Base-by-base conservation (phyloP, 2,329 filamentous ascomycete genomes). In the Ustulina deusta region DNA sequence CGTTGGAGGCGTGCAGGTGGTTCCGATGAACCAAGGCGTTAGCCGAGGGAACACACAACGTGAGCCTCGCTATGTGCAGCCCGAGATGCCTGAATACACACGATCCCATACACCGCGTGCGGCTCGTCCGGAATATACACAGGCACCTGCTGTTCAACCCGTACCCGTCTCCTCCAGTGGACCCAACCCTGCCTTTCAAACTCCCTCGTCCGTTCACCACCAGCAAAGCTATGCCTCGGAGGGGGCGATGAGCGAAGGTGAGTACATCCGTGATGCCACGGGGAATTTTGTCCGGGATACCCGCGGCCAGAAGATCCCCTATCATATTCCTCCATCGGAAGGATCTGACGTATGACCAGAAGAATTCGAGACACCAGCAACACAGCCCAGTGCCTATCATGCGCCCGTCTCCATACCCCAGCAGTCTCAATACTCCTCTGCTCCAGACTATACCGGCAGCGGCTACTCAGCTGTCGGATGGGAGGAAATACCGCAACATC, bases 1-100 rank as follows among this genome's bases (percentile, higher is more conserved):
- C 56, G 92, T 99, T 9, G 94, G 94, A 56, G 95, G 95, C 48
- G 93, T 98, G 13, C 94, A 97, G 76, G 96, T 99, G 13, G 93
- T 98, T 20, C 96, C 96, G 6, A 97, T 97, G 93, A 90, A 90
- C 52, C 90, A 91, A 72, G 90, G 90, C 10, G 84, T 90, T 13
- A 88, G 86, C 74, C 86, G 87, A 65, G 82, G 85, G 57, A 79
- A 80, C 59, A 86, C 81, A 71, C 79, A 81, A 48, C 80, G 82
- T 58, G 80, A 84, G 55, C 71, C 77, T 63, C 76, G 78, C 61
- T 78, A 80, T 25, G 71, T 69, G 51, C 78, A 77, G 40, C 66
- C 72, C 3, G 79, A 79, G 32, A 78, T 80, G 58, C 65, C 75
- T 61, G 73, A 78, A 64, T 70, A 71, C 73, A 74, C 71, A 40